phyloP scores from a whole-genome alignment of 2,329 filamentous ascomycete species.

The Fusarium falciforme region DNA sequence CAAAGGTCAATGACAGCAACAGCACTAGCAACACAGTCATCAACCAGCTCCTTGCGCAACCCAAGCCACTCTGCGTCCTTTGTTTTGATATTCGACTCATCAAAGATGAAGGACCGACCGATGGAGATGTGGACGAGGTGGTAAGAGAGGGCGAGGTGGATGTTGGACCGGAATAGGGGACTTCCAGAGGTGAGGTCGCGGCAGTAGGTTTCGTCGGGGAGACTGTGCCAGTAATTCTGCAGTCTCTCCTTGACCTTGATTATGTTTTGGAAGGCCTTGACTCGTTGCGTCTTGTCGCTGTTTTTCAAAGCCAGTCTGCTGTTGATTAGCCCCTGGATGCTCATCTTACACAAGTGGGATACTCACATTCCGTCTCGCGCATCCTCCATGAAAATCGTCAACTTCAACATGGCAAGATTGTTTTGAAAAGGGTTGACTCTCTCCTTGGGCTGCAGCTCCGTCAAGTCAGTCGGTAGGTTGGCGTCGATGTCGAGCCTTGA shows the following conservation, averaged over 20 bases:
- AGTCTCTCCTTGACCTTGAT: constrained; percentile 18
- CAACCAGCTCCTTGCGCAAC: constrained; percentile 13
- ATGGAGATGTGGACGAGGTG: constrained; percentile 32
- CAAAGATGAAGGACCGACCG: constrained; percentile 34
- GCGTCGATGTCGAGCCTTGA: constrained; percentile 18
- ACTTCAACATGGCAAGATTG: constrained; percentile 19
- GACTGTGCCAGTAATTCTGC: constrained; percentile 21
- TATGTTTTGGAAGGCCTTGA: constrained; percentile 8
- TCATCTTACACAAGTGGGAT: not conserved
- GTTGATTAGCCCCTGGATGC: not conserved
- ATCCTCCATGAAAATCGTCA: constrained; percentile 39
- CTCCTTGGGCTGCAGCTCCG: constrained; percentile 21
- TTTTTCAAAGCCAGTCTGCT: constrained; percentile 23
- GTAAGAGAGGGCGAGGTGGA: constrained; percentile 35
- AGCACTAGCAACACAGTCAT: constrained; percentile 26
- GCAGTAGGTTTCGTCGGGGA: constrained; percentile 31
- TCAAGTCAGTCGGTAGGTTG: constrained; percentile 20
- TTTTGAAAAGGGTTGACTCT: constrained; percentile 37
- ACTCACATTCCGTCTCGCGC: constrained; percentile 32
- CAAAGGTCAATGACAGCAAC: constrained; percentile 29
- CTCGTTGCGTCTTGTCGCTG: not conserved
- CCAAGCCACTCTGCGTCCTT: constrained; percentile 9
- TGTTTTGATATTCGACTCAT: constrained; percentile 5
- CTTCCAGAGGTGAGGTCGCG: constrained; percentile 33
- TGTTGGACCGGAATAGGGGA: constrained; percentile 35